A percentile compares a stretch with the other conserved stretches of the same genome.
Conservation (phyloP, 768 basidiomycete species). For the Mycena rosella region DNA sequence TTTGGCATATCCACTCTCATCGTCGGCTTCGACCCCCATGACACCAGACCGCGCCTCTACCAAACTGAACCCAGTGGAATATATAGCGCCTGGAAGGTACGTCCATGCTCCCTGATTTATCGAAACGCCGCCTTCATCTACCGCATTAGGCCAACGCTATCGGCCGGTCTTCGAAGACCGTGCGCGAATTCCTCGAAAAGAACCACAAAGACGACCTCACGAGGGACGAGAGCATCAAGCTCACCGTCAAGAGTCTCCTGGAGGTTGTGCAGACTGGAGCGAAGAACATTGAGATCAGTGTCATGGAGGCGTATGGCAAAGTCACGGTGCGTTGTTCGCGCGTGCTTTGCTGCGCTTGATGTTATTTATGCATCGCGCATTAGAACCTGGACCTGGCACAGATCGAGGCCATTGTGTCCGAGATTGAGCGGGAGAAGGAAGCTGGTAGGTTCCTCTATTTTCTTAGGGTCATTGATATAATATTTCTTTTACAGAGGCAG, state of each 20-base stretch:
- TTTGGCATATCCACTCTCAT: slow-evolving; percentile 98
- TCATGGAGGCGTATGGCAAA: slow-evolving; percentile 96
- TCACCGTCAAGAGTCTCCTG: slow-evolving; percentile 94
- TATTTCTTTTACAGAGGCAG: slow-evolving; percentile 75
- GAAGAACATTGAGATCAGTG: slow-evolving; percentile 99
- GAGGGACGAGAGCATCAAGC: slow-evolving; percentile 91
- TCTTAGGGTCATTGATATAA: slow-evolving; percentile 4
- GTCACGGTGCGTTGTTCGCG: slow-evolving; percentile 72
- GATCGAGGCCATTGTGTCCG: slow-evolving; percentile 91
- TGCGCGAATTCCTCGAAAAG: slow-evolving; percentile 98
- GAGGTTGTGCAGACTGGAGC: slow-evolving; percentile 99
- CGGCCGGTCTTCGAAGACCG: slow-evolving; percentile 97
- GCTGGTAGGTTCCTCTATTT: slow-evolving; percentile 66
- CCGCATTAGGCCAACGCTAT: slow-evolving; percentile 90
- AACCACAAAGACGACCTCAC: slow-evolving; percentile 94
- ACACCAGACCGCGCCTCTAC: slow-evolving; percentile 88
- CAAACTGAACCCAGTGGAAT: slow-evolving; percentile 99
- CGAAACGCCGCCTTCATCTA: background rate
- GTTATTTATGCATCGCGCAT: slow-evolving; percentile 8
- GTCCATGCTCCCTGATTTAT: slow-evolving; percentile 25
- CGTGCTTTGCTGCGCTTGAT: slow-evolving; percentile 1
- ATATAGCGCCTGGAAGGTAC: slow-evolving; percentile 98
- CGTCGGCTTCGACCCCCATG: slow-evolving; percentile 96
- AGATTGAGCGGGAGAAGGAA: slow-evolving; percentile 98
- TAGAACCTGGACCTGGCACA: slow-evolving; percentile 89